phyloP scores from a whole-genome alignment of 2,329 filamentous ascomycete species.

The Arthrobotrys sphaeroides region DNA sequence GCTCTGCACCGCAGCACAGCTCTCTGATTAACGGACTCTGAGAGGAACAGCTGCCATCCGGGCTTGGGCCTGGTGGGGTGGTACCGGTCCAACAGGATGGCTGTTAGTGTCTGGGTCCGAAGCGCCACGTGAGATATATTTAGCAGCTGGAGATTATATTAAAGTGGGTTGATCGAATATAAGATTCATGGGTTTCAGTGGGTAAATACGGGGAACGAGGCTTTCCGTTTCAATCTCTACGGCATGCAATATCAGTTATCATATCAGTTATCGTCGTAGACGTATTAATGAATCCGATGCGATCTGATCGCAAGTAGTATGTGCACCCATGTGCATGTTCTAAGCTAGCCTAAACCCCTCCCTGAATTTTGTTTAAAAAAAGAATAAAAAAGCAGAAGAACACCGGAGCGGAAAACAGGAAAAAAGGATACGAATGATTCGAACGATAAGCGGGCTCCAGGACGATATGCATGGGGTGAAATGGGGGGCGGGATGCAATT shows the following conservation, averaged over 20 bases:
- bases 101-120: constrained; percentile 10
- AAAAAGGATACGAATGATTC: neutral
- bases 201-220: neutral
- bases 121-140: constrained; percentile 53
- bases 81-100: constrained; percentile 33
- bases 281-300: constrained; percentile 1
- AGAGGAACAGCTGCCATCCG: constrained; percentile 26
- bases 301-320: constrained; percentile 27
- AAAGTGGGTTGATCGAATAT: constrained; percentile 8
- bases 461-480: constrained; percentile 6
- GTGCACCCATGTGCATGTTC: constrained; percentile 22
- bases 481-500: constrained; percentile 3
- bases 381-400: neutral
- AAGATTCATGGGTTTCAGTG: neutral
- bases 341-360: constrained; percentile 22
- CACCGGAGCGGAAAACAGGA: neutral
- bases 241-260: neutral
- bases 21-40: neutral
- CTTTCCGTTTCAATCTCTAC: neutral
- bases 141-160: constrained; percentile 43
- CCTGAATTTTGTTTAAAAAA: neutral
- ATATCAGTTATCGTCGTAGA: constrained; percentile 5
- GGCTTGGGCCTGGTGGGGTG: constrained; percentile 23
- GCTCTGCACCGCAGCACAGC: neutral
- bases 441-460: constrained; percentile 21